phyloP scores from a whole-genome alignment of 2,329 filamentous ascomycete genomes.

The Colletotrichum nymphaeae region DNA sequence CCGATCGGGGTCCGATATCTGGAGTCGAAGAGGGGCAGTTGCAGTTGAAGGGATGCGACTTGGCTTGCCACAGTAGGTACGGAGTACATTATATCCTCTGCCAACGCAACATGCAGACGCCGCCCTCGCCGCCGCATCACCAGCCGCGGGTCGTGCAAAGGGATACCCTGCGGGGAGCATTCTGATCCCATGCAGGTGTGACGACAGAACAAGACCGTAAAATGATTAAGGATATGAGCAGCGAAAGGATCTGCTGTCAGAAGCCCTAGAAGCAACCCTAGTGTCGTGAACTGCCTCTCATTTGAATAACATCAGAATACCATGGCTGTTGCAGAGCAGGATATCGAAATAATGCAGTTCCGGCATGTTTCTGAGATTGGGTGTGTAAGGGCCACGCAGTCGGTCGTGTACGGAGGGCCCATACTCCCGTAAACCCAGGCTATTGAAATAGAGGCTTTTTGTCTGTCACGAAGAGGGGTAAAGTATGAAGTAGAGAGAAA shows the following conservation, averaged over 20 bases:
- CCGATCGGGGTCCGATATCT: conserved; percentile 26
- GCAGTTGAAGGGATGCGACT: conserved; percentile 19
- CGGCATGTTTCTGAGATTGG: not conserved
- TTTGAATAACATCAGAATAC: not conserved
- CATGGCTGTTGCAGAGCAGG: not conserved
- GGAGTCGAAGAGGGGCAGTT: conserved; percentile 23
- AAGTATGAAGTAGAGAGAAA: conserved; percentile 32
- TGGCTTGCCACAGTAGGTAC: conserved; percentile 23
- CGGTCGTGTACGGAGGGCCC: not conserved
- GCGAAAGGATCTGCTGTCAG: not conserved
- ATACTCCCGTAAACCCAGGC: not conserved
- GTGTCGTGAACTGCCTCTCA: not conserved
- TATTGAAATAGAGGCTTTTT: not conserved
- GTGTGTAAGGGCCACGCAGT: not conserved
- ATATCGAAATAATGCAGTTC: not conserved
- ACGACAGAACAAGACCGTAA: conserved; percentile 23
- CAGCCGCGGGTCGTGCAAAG: conserved; percentile 32
- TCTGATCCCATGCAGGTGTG: conserved; percentile 28
- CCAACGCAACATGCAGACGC: conserved; percentile 38
- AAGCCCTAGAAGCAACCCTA: not conserved
- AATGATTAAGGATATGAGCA: not conserved
- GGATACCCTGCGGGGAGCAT: conserved; percentile 33
- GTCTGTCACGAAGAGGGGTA: conserved; percentile 26
- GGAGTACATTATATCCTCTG: conserved; percentile 20
- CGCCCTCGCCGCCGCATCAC: conserved; percentile 22